A percentile compares a stretch with the other conserved stretches of the same genome.
Conservation (phyloP, 495 filamentous ascomycete species). For the Penicillium soppii region DNA sequence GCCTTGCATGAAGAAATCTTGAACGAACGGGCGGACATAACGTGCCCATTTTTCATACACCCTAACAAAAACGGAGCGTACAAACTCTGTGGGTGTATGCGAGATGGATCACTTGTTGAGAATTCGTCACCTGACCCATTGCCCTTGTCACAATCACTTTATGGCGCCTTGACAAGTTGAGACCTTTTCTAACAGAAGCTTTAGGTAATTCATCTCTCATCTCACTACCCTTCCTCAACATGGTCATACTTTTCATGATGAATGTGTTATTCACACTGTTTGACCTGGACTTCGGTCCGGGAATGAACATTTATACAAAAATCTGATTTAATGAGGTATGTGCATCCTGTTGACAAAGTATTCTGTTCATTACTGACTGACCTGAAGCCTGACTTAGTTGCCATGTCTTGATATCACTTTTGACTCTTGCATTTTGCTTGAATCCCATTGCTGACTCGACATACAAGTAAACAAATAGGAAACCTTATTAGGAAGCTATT, state of each 20-base stretch:
- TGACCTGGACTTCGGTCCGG: constrained; percentile 66
- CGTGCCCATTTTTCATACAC: constrained; percentile 62
- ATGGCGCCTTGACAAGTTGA: constrained; percentile 5
- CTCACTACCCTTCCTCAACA: constrained; percentile 25
- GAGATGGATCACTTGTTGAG: constrained; percentile 87
- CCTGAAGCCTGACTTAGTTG: constrained; percentile 47
- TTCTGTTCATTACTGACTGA: constrained; percentile 39
- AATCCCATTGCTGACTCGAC: constrained; percentile 33
- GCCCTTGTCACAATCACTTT: constrained; percentile 19
- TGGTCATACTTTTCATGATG: constrained; percentile 62
- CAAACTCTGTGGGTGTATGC: constrained; percentile 76
- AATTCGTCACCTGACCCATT: constrained; percentile 89
- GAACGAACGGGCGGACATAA: constrained; percentile 99
- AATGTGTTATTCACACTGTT: constrained; percentile 97
- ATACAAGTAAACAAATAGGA: constrained; percentile 27
- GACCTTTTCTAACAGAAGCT: constrained; percentile 18
- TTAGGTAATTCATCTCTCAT: constrained; percentile 31
- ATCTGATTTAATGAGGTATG: constrained; percentile 99
- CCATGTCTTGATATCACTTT: constrained; percentile 31
- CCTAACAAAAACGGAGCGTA: constrained; percentile 72
- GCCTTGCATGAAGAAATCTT: constrained; percentile 78
- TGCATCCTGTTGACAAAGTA: constrained; percentile 5
- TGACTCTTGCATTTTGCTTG: constrained; percentile 25
- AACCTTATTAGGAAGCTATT: neutral
- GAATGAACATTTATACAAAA: constrained; percentile 85